Conservation (phyloP, 2,329 filamentous ascomycete species). For the Fusarium vanettenii region DNA sequence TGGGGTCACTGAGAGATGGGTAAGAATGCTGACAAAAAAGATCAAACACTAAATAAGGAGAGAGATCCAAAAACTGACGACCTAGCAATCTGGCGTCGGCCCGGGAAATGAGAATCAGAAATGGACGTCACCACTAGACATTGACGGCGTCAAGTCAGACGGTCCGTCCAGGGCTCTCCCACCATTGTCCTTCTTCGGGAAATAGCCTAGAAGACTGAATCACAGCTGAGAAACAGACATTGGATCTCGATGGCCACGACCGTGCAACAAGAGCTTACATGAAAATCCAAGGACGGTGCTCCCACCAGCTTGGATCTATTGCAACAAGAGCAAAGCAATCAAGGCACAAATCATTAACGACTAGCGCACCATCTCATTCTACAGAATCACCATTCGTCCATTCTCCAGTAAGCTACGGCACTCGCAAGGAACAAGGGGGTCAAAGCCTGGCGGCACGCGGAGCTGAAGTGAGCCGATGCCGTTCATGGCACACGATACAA, state of each 20-base stretch:
- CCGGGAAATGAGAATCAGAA: conserved; percentile 4
- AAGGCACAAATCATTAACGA: conserved; percentile 11
- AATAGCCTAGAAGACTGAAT: conserved; percentile 25
- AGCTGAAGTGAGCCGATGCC: conserved; percentile 26
- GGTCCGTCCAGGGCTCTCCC: conserved; percentile 11
- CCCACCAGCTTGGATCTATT: conserved; percentile 12
- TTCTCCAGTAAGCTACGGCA: conserved; percentile 9
- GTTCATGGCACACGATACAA: conserved; percentile 2
- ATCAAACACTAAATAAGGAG: not conserved
- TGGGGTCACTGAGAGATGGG: not conserved
- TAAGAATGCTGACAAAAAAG: not conserved
- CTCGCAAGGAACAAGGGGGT: conserved; percentile 23
- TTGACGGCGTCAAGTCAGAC: conserved; percentile 23
- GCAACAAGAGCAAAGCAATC: conserved; percentile 9
- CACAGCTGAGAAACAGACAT: conserved; percentile 1
- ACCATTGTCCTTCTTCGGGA: conserved; percentile 20
- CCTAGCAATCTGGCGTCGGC: not conserved
- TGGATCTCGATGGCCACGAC: conserved; percentile 1
- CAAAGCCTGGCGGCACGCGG: conserved; percentile 29
- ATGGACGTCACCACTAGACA: conserved; percentile 6
- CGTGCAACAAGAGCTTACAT: not conserved
- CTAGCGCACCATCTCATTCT: conserved; percentile 22
- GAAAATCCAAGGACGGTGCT: conserved; percentile 22
- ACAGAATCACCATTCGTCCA: conserved; percentile 18
- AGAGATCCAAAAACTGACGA: not conserved